Base-by-base conservation (phyloP, 495 filamentous ascomycete species). In the Penicillium robsamsonii region DNA sequence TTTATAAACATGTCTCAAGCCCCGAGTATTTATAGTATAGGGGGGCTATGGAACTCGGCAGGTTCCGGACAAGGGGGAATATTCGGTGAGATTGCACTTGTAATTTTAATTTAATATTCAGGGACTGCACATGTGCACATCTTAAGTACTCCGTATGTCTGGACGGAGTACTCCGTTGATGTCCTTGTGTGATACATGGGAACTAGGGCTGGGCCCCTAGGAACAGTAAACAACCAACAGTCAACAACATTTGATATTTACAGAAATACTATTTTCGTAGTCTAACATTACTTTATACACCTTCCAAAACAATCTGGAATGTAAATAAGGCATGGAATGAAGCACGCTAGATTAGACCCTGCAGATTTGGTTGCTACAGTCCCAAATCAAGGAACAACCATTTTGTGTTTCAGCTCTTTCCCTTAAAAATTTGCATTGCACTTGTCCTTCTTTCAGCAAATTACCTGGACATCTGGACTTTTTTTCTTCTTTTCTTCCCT, bases 311-410 rank as follows among this genome's bases (percentile, higher is more conserved):
- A 22, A 22, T 22, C 22, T 52, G 48, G 48, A 35, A 50, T 38
- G 33, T 30, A 17, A 29, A 51, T 30, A 2, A 25, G 6, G 12
- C n/a, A 2, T 30, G 33, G 52, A 54, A 54, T 54, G 52, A 54
- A 54, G 22, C 52, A 25, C 50, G 50, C 50, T 53, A 53, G 50
- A 25, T 25, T 12, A 22, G 7, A 46, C 31, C 24, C 44, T 41
- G 53, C 44, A 55, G 45, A 40, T 56, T 33, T 49, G 53, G 53
- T 58, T 61, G 48, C 58, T 57, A 59, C 55, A 57, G 41, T 56
- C 40, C 44, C 47, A 53, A 46, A 53, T 53, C 53, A 50, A 61
- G 55, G 58, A 61, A 64, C 60, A 27, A 1, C 29, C 4, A 8
- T 17, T 29, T 17, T 38, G 13, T n/a, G 47, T 33, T 50, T 38